Evolutionary conservation across 2,329 filamentous ascomycete species (phyloP).

Genomic region (Seiridium cupressi): DNA sequence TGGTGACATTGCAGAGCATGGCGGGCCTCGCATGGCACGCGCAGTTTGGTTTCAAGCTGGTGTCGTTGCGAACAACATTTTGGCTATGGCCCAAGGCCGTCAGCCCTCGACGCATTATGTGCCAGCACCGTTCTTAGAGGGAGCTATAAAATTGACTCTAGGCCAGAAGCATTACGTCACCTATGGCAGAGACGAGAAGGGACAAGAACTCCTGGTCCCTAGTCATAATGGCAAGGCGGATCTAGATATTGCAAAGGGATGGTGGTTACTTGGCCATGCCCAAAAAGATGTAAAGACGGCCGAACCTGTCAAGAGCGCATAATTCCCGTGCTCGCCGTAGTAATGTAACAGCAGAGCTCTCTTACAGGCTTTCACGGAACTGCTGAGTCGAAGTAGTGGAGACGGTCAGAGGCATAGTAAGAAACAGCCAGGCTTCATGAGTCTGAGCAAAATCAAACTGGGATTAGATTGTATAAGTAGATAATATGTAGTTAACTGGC

Average conservation of each 20-base stretch:
- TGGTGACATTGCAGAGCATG: slow-evolving; percentile 50
- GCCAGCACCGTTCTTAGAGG: slow-evolving; percentile 25
- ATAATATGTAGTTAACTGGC: too few species aligned
- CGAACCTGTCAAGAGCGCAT: too few species aligned
- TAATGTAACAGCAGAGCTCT: too few species aligned
- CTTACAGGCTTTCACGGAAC: too few species aligned
- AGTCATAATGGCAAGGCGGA: neutral
- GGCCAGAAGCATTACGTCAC: slow-evolving; percentile 18
- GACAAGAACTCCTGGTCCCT: neutral
- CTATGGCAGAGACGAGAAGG: neutral
- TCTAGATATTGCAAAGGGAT: neutral
- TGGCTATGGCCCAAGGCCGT: slow-evolving; percentile 20
- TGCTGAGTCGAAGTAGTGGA: too few species aligned
- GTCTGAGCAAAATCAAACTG: too few species aligned
- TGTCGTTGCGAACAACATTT: slow-evolving; percentile 42
- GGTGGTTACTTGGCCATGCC: neutral
- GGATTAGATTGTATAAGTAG: too few species aligned
- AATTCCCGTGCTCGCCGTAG: too few species aligned
- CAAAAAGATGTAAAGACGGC: too few species aligned
- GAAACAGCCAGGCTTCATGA: too few species aligned
- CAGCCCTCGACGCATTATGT: slow-evolving; percentile 14
- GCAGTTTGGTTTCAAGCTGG: slow-evolving; percentile 42
- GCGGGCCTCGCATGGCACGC: slow-evolving; percentile 38
- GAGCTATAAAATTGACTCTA: slow-evolving; percentile 35
- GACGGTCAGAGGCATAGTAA: too few species aligned